Conservation (phyloP, 2,329 filamentous ascomycete genomes). For the Zasmidium angulare region DNA sequence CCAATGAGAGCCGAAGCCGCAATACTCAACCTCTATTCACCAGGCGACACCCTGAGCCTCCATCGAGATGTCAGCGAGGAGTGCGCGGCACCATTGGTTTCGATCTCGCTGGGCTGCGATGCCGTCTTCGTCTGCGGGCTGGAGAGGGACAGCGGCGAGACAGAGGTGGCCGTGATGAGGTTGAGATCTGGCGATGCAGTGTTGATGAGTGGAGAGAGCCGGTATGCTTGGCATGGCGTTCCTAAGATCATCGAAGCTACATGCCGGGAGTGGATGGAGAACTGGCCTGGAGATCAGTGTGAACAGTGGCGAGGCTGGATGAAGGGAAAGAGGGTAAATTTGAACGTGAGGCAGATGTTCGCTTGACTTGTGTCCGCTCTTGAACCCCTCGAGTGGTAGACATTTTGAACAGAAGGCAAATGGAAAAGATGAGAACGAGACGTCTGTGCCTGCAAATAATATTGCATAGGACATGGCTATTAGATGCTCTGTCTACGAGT, state of each 20-base stretch:
- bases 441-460: too few relatives aligned
- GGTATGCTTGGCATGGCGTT: slow-evolving; percentile 94
- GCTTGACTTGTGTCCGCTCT: slow-evolving; percentile 6
- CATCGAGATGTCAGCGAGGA: slow-evolving; percentile 93
- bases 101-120: slow-evolving; percentile 86
- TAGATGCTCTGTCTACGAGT: too few relatives aligned
- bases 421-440: too few relatives aligned
- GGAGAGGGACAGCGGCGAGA: slow-evolving; percentile 39
- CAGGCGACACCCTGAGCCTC: slow-evolving; percentile 86
- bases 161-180: slow-evolving; percentile 56
- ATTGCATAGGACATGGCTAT: too few relatives aligned
- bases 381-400: not conserved
- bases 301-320: slow-evolving; percentile 84
- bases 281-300: slow-evolving; percentile 68
- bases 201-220: slow-evolving; percentile 78
- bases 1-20: slow-evolving; percentile 82
- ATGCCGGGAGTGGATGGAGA: slow-evolving; percentile 70
- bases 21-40: slow-evolving; percentile 89
- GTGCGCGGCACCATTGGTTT: slow-evolving; percentile 74
- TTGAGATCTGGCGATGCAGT: slow-evolving; percentile 84
- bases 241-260: slow-evolving; percentile 79
- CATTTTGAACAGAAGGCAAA: too few relatives aligned
- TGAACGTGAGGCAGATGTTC: slow-evolving; percentile 89
- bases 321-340: slow-evolving; percentile 79
- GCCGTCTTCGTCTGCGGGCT: slow-evolving; percentile 82